Conservation (phyloP, 1,284 basidiomycete genomes). For the Calocybe gambosa region DNA sequence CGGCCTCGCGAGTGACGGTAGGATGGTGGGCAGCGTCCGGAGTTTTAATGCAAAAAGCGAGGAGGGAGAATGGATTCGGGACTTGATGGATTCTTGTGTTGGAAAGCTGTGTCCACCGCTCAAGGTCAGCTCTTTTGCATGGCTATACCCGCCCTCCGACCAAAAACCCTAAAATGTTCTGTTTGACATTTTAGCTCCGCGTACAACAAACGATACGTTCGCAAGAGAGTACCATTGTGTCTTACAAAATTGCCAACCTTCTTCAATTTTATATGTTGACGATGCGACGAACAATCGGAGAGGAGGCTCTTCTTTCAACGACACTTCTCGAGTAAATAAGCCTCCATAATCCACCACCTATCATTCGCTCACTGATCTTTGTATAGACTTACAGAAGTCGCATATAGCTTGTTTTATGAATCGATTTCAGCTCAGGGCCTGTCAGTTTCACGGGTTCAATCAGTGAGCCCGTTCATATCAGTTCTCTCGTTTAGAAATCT, state of each 20-base stretch:
- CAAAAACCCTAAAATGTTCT: no score
- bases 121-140: conserved; percentile 44
- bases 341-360: not conserved
- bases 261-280: conserved; percentile 91
- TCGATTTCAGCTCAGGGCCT: conserved; percentile 80
- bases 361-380: not conserved
- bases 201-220: conserved; percentile 89
- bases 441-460: conserved; percentile 61
- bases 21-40: conserved; percentile 76
- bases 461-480: conserved; percentile 43
- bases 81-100: conserved; percentile 79
- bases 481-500: not conserved
- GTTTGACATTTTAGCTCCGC: conserved; percentile 48
- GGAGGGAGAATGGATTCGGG: conserved; percentile 76
- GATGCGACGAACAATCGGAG: conserved; percentile 88
- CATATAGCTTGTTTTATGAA: conserved; percentile 82
- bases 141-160: no score
- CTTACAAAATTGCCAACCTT: conserved; percentile 91
- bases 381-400: conserved; percentile 69
- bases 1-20: conserved; percentile 53
- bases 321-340: conserved; percentile 75
- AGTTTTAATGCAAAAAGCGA: conserved; percentile 49
- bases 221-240: conserved; percentile 88
- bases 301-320: conserved; percentile 68
- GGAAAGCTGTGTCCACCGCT: conserved; percentile 83